These are phyloP conservation scores for Phytophthora brassicae DNA, from an alignment of 352 stramenopile genomes.

Conservation along the genomic window DNA sequence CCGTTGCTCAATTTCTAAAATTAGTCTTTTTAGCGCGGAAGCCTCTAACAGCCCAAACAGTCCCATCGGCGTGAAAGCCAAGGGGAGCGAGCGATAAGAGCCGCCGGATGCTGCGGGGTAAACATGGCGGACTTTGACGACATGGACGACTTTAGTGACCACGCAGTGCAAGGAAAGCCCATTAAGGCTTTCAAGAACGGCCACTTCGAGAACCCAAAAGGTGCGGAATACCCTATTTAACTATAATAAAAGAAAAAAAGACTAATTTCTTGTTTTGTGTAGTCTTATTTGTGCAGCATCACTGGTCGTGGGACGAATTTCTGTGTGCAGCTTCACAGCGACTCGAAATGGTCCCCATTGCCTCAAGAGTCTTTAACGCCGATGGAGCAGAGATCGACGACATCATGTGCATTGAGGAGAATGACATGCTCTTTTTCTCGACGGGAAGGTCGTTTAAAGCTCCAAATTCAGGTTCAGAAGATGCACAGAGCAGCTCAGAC, in stretches of 20 bases:
- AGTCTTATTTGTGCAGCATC: constrained; percentile 80
- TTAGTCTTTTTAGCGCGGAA: too few relatives aligned
- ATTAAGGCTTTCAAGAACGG: constrained; percentile 83
- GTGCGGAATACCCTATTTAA: constrained; percentile 20
- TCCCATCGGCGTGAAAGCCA: constrained; percentile 10
- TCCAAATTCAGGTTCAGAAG: constrained; percentile 51
- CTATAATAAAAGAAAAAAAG: background rate
- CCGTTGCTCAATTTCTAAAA: too few relatives aligned
- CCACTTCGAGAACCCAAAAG: constrained; percentile 77
- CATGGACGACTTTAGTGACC: constrained; percentile 81
- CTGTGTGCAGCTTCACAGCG: constrained; percentile 78
- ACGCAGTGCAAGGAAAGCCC: constrained; percentile 73
- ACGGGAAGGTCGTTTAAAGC: constrained; percentile 77
- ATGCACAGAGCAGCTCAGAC: constrained; percentile 40
- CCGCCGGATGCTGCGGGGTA: constrained; percentile 24
- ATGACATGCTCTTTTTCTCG: constrained; percentile 90
- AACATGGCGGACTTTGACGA: constrained; percentile 74
- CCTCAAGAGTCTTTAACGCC: constrained; percentile 82
- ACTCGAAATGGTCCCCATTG: constrained; percentile 83
- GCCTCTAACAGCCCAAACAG: constrained; percentile 27
- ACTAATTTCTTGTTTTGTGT: constrained; percentile 10
- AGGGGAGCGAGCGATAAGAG: constrained; percentile 13
- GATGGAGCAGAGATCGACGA: constrained; percentile 87
- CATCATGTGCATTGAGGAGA: constrained; percentile 91
- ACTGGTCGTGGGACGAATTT: constrained; percentile 88